Conservation (phyloP, 106 monocot species). For the Amphibolis antarctica region DNA sequence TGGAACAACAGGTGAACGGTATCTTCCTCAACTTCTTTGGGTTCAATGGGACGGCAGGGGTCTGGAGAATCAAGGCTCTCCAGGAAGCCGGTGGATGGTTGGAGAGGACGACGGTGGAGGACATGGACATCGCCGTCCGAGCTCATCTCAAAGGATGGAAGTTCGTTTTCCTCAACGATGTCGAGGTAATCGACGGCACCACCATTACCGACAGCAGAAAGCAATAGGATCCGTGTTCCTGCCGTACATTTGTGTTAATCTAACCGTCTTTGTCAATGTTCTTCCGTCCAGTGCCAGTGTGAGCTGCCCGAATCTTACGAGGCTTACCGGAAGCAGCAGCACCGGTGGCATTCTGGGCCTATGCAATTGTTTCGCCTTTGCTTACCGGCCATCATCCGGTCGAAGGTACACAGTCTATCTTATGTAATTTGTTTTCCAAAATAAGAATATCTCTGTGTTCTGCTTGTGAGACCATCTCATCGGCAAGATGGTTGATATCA, state of each 20-base stretch:
- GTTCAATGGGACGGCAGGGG: slow-evolving; percentile 94
- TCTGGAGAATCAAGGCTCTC: slow-evolving; percentile 93
- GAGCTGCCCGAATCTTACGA: slow-evolving; percentile 82
- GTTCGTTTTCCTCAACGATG: slow-evolving; percentile 89
- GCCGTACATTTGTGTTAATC: no score
- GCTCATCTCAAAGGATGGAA: slow-evolving; percentile 93
- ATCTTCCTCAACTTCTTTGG: slow-evolving; percentile 93
- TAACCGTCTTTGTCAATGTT: not conserved
- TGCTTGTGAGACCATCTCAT: no score
- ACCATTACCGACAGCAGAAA: not conserved
- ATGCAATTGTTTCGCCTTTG: slow-evolving; percentile 88
- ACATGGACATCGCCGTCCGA: slow-evolving; percentile 85
- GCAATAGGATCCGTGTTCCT: no score
- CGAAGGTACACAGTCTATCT: slow-evolving; percentile 51
- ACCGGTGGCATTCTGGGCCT: slow-evolving; percentile 90
- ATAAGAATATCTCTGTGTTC: no score
- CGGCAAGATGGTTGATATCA: no score
- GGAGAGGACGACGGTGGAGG: slow-evolving; percentile 86
- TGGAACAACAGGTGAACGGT: slow-evolving; percentile 97
- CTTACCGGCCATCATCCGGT: slow-evolving; percentile 50
- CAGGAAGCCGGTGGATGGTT: slow-evolving; percentile 91
- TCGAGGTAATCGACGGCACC: slow-evolving; percentile 39
- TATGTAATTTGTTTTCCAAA: no score
- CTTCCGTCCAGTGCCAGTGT: slow-evolving; percentile 52
- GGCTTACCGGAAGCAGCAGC: slow-evolving; percentile 82